Evolutionary conservation across 331 rosid species (phyloP).

Genomic region (Saraca asoca): DNA sequence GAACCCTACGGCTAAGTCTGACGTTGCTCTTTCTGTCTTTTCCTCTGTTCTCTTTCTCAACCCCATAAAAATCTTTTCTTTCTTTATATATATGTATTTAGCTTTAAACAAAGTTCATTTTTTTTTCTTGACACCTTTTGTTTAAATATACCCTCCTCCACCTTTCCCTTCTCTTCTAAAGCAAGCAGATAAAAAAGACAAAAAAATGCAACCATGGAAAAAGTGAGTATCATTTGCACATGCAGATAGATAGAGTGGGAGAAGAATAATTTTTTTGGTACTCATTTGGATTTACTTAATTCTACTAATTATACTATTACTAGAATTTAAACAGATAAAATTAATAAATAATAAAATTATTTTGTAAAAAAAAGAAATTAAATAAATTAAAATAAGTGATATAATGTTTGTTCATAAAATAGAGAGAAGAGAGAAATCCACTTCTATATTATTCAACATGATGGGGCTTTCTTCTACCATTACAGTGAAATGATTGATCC

Average conservation of each 20-base stretch:
- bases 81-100: conserved; percentile 32
- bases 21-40: conserved; percentile 60
- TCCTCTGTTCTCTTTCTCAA: conserved; percentile 62
- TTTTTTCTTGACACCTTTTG: conserved; percentile 48
- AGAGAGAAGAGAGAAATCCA: conserved; percentile 38
- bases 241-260: conserved; percentile 29
- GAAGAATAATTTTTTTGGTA: no score
- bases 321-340: no score
- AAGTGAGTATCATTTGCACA: conserved; percentile 57
- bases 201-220: conserved; percentile 49
- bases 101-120: conserved; percentile 40
- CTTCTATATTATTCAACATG: conserved; percentile 37
- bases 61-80: conserved; percentile 38
- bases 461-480: conserved; percentile 51
- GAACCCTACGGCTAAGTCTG: conserved; percentile 76
- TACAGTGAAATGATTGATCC: conserved; percentile 70
- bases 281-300: no score
- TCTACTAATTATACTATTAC: no score
- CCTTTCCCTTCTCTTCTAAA: conserved; percentile 58
- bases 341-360: no score
- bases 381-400: no score
- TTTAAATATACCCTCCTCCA: conserved; percentile 41
- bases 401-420: no score
- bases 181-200: conserved; percentile 43
- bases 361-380: no score